These are phyloP conservation scores for Trichoderma polysporum DNA, from an alignment of 2,329 filamentous ascomycete genomes.

Conservation along the genomic window DNA sequence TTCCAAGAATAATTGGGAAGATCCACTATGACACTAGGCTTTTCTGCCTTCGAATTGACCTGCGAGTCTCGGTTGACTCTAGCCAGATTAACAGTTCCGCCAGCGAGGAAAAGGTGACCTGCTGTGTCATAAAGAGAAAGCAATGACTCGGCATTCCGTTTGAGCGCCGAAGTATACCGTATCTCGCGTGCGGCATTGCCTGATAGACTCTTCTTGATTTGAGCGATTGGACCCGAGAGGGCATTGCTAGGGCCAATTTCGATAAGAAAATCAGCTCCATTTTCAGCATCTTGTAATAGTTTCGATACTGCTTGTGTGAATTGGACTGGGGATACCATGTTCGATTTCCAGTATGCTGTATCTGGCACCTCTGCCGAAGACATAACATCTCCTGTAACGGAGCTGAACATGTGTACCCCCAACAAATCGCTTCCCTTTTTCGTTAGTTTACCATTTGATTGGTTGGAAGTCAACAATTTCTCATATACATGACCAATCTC, in stretches of 20 bases:
- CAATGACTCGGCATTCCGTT: too few relatives aligned
- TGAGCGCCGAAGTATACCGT: too few relatives aligned
- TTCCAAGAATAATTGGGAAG: not conserved
- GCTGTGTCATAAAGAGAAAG: too few relatives aligned
- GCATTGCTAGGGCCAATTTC: not conserved
- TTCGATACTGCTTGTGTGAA: slow-evolving; percentile 27
- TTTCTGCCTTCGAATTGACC: not conserved
- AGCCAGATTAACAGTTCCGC: slow-evolving; percentile 41
- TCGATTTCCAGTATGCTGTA: slow-evolving; percentile 18
- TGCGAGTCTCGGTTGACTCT: slow-evolving; percentile 5
- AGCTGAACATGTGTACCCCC: slow-evolving; percentile 17
- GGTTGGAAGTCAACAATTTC: not conserved
- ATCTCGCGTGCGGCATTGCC: too few relatives aligned
- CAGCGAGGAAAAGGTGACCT: slow-evolving; percentile 40
- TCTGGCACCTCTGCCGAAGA: not conserved
- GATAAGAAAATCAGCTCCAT: not conserved
- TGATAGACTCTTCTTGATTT: not conserved
- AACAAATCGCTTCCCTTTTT: not conserved
- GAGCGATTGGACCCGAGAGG: not conserved
- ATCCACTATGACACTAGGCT: not conserved
- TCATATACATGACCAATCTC: not conserved
- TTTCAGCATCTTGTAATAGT: not conserved
- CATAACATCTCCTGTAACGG: slow-evolving; percentile 22
- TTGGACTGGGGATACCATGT: slow-evolving; percentile 24
- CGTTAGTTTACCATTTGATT: not conserved